Conservation (phyloP, 1,139 yeast species). For the Sugiyamaella xylanicola region DNA sequence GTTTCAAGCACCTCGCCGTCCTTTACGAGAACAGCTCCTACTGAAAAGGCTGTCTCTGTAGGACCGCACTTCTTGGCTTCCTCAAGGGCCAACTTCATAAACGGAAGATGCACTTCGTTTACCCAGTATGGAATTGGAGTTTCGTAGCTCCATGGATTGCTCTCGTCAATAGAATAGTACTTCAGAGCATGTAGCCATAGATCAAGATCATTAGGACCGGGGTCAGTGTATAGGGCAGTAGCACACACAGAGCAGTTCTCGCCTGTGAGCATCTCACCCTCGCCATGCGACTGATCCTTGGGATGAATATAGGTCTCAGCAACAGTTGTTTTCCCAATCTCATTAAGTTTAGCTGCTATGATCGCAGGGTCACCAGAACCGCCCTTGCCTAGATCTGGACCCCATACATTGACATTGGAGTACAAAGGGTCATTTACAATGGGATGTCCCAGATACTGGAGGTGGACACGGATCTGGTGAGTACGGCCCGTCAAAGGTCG, state of each 20-base stretch:
- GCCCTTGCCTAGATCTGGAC: slow-evolving; percentile 56
- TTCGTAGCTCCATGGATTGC: slow-evolving; percentile 65
- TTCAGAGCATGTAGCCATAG: slow-evolving; percentile 89
- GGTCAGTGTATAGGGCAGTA: slow-evolving; percentile 79
- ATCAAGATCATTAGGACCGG: slow-evolving; percentile 81
- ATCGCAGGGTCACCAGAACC: slow-evolving; percentile 53
- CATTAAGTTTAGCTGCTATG: slow-evolving; percentile 54
- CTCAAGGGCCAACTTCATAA: slow-evolving; percentile 63
- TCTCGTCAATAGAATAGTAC: slow-evolving; percentile 55
- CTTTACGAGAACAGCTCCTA: slow-evolving; percentile 83
- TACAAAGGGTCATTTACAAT: slow-evolving; percentile 95
- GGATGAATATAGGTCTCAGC: slow-evolving; percentile 67
- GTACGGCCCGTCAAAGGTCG: slow-evolving; percentile 89
- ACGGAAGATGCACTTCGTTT: slow-evolving; percentile 54
- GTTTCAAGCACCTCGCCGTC: slow-evolving; percentile 67
- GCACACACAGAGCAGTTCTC: slow-evolving; percentile 67
- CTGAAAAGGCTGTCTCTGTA: slow-evolving; percentile 85
- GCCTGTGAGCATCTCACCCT: slow-evolving; percentile 64
- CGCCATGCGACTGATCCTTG: slow-evolving; percentile 18
- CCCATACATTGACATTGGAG: slow-evolving; percentile 71
- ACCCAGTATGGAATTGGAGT: slow-evolving; percentile 93
- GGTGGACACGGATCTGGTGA: slow-evolving; percentile 91
- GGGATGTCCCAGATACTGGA: slow-evolving; percentile 84
- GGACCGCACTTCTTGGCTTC: slow-evolving; percentile 83
- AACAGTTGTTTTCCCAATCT: slow-evolving; percentile 66